Evolutionary conservation across 2,329 filamentous ascomycete species (phyloP).

Genomic region (Phaeosphaeria sp.): DNA sequence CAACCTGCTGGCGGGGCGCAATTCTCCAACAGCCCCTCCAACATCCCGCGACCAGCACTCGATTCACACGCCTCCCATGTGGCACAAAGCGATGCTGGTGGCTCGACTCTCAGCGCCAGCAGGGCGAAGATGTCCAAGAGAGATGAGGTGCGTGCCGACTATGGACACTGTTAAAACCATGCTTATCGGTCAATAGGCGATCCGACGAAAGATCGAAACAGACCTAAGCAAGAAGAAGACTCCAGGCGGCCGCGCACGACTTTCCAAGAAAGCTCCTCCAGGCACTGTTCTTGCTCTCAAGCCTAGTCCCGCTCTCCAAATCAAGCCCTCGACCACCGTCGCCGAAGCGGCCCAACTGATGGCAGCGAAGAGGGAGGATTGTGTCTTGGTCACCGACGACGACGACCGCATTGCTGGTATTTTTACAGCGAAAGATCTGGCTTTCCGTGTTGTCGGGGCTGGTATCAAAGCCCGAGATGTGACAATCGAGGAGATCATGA

Average conservation of each 20-base stretch:
- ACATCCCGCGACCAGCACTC: constrained; percentile 75
- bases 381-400: constrained; percentile 95
- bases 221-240: constrained; percentile 98
- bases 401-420: constrained; percentile 98
- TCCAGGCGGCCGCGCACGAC: constrained; percentile 76
- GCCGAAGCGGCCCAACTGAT: constrained; percentile 97
- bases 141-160: constrained; percentile 79
- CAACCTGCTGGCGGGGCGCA: constrained; percentile 52
- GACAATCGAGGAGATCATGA: constrained; percentile 99
- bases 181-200: constrained; percentile 68
- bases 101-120: constrained; percentile 85
- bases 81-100: constrained; percentile 63
- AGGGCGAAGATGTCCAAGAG: constrained; percentile 95
- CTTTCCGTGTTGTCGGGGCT: constrained; percentile 92
- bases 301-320: constrained; percentile 94
- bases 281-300: constrained; percentile 95
- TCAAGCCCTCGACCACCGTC: constrained; percentile 93
- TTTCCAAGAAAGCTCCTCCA: constrained; percentile 90
- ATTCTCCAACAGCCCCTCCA: constrained; percentile 70
- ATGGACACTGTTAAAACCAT: constrained; percentile 3
- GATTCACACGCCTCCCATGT: constrained; percentile 58
- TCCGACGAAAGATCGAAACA: constrained; percentile 94
- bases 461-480: constrained; percentile 88
- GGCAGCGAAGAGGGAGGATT: constrained; percentile 98
- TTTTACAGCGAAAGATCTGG: constrained; percentile 98